Conservation (phyloP, 2,329 filamentous ascomycete species). For the Talaromyces albobiverticillius region DNA sequence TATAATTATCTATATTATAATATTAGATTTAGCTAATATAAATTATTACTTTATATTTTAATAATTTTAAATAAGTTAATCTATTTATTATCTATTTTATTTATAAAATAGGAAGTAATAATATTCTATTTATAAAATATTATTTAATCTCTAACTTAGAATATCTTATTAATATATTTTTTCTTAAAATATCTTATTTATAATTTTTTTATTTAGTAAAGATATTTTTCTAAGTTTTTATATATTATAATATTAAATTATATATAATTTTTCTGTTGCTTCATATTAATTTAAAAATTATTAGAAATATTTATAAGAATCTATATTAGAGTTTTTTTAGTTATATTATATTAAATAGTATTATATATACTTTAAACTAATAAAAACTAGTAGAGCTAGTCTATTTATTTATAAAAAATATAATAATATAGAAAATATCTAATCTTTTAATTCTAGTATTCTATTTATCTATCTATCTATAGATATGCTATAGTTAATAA, state of each 20-base stretch:
- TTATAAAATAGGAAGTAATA: too few relatives aligned
- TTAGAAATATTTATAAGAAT: neutral
- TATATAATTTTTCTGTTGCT: neutral
- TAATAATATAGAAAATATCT: neutral
- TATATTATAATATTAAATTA: neutral
- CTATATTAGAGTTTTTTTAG: neutral
- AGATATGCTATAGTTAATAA: neutral
- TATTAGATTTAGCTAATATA: neutral
- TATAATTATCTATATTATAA: neutral
- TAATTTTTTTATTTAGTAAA: too few relatives aligned
- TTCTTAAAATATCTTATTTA: too few relatives aligned
- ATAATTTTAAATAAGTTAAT: too few relatives aligned
- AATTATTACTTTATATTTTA: neutral
- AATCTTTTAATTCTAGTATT: neutral
- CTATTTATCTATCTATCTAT: neutral
- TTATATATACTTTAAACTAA: constrained; percentile 2
- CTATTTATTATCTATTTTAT: too few relatives aligned
- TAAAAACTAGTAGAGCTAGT: neutral
- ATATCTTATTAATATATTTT: too few relatives aligned
- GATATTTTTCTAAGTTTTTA: too few relatives aligned
- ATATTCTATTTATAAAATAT: too few relatives aligned
- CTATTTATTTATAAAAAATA: neutral
- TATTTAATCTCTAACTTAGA: too few relatives aligned
- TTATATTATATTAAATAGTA: neutral
- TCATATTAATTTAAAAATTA: neutral